phyloP scores from a whole-genome alignment of 192 early-diverging fungal species.

The Piromyces finnis region DNA sequence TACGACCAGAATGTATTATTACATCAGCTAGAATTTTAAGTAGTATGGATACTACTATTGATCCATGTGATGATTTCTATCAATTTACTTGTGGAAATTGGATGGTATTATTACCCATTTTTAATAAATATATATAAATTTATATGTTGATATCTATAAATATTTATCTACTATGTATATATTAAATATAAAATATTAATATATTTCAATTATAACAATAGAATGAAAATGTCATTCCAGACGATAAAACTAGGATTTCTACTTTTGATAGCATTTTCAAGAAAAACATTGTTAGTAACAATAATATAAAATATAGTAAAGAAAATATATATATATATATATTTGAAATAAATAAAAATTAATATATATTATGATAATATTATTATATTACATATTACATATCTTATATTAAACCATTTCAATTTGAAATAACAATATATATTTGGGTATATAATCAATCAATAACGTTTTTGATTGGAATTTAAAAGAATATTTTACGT shows the following conservation, averaged over 20 bases:
- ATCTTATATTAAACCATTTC: too few species aligned
- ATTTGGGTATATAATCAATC: too few species aligned
- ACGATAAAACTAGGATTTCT: slow-evolving; percentile 25
- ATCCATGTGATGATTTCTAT: slow-evolving; percentile 55
- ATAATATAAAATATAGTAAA: too few species aligned
- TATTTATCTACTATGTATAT: too few species aligned
- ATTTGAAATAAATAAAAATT: slow-evolving; percentile 4
- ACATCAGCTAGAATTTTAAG: slow-evolving; percentile 26
- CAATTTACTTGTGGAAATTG: slow-evolving; percentile 25
- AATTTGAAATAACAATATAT: too few species aligned
- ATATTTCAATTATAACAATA: slow-evolving; percentile 8
- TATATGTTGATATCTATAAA: too few species aligned
- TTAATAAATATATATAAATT: too few species aligned
- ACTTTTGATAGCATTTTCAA: slow-evolving; percentile 19
- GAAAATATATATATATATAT: neutral
- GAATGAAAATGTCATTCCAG: slow-evolving; percentile 31
- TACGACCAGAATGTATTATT: slow-evolving; percentile 27
- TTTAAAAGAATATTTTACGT: slow-evolving; percentile 21
- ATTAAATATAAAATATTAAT: too few species aligned
- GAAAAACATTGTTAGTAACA: slow-evolving; percentile 16
- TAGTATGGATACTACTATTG: slow-evolving; percentile 25
- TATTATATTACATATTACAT: too few species aligned
- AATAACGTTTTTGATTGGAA: slow-evolving; percentile 10
- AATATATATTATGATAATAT: slow-evolving; percentile 16
- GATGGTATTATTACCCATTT: too few species aligned